Base-by-base conservation (phyloP, 768 basidiomycete genomes). In the Phlebiopsis gigantea region DNA sequence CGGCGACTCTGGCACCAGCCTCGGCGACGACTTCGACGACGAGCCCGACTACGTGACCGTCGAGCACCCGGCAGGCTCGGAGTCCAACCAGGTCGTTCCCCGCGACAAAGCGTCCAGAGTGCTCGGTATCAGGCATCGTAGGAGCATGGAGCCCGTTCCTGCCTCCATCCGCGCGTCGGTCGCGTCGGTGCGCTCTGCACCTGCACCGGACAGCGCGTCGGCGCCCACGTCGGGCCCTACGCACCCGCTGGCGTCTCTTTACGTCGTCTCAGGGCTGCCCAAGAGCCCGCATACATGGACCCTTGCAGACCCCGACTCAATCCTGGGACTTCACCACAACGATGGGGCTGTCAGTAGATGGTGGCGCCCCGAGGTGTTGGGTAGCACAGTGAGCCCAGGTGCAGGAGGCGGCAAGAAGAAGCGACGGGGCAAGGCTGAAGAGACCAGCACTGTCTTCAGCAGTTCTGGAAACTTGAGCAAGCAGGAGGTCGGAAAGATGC, bases 251-350 rank as follows among this genome's bases (percentile, higher is more conserved):
- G 85, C 90, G 1, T 89, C 88, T 29, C 83, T 92, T 63, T 92
- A 92, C 69, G 87, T 92, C 63, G 90, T 92, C 28, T 90, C 89
- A 1, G 93, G 93, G 10, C 80, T 96, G 28, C 89, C 91, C 17
- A 94, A 94, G 70, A 87, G 87, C 28, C 90, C 92, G 0, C 84
- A 90, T 68, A 92, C 88, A 10, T 95, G 93, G 92, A 89, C 90
- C 17, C 81, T 93, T 44, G 86, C 90, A 0, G 93, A 94, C 69
- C 85, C 86, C 0, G 90, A 92, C 68, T 81, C 90, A 1, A 86
- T 91, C 52, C 72, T 87, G 49, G 90, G 89, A 47, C 78, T 93
- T 50, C 84, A 89, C 64, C 93, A 95, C 65, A 78, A 80, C 42
- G 90, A 92, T 45, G 87, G 89, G 56, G 93, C 91, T 50, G 92